Base-by-base conservation (phyloP, 768 basidiomycete species). In the Lactarius vividus region DNA sequence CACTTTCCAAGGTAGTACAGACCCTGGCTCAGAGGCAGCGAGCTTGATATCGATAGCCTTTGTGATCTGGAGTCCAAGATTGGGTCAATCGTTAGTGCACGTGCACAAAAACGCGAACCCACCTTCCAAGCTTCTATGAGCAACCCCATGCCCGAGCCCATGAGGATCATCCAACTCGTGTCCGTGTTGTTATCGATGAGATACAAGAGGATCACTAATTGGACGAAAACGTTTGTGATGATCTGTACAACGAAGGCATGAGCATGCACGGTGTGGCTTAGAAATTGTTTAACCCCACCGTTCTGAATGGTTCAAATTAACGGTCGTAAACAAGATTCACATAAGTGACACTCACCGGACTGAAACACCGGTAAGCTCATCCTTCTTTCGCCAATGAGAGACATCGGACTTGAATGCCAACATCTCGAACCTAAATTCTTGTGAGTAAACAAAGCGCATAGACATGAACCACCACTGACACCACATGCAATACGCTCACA, bases 111-210 rank as follows among this genome's bases (percentile, higher is more conserved):
- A 62, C 13, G 23, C 28, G 23, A 59, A 54, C 64, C 79, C 65
- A 87, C 89, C 88, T 98, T 98, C 96, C 95, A 98, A 2, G 92
- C 94, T 77, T 98, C 96, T 64, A 94, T 86, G 35, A 92, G 71
- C 52, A 92, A 83, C 52, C 92, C 91, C 75, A 87, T 84, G 11
- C 91, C 92, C 62, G 91, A 92, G 4, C 91, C 88, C 75, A 94
- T 84, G 29, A 98, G 83, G 75, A 98, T 98, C 93, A 98, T 98
- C 90, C 93, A 96, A 72, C 89, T 94, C 35, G 96, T 99, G 75
- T 98, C 92, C 61, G 92, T 88, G 71, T 92, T 93, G 75, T 95
- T 96, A 79, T 97, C 96, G 71, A 96, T 87, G 71, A 98, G 88
- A 77, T 97, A 98, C 23, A 98, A 82, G 37, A 96, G 80, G 72